Evolutionary conservation across 768 basidiomycete species (phyloP), one percentile per base, ranked within the genome.

Genomic region (Mycena latifolia): DNA sequence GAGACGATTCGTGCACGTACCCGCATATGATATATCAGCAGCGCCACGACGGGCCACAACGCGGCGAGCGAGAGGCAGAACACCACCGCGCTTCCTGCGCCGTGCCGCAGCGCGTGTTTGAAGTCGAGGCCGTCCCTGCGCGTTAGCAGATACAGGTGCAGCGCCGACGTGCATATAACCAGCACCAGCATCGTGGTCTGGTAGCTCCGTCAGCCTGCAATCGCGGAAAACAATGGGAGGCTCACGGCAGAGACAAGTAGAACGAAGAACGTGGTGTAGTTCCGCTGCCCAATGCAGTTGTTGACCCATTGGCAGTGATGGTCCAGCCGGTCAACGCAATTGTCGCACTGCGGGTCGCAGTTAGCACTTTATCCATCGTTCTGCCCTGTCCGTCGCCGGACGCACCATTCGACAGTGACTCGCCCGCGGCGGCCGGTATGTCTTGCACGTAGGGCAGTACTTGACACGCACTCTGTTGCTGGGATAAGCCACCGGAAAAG

Each of bases 321-420:
- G 76, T 97, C 96, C 69, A 96, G 98, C 12, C 91, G 91, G 69
- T 98, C 96, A 18, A 98, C 95, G 74, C 97, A 99, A 75, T 99
- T 99, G 72, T 98, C 95, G 75, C 97, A 99, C 92, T 96, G 70
- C 2, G 28, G n/a, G n/a, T n/a, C n/a, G 9, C 35, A 52, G 47
- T 33, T 46, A 61, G 66, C 48, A 37, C 50, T 27, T 39, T 27
- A 45, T 5, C 41, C 20, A 17, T 15, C 53, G 43, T 53, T 57
- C n/a, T n/a, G n/a, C n/a, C n/a, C n/a, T n/a, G n/a, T 27, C n/a
- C n/a, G 54, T 9, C 31, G 15, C 31, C 15, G 77, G 37, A 39
- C 84, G 73, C 71, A 94, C 95, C 88, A 98, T 87, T 76, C 96
- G 94, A 76, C 97, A 99, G 77, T 99, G 97, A 74, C 94, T 97